Evolutionary conservation across 2,329 filamentous ascomycete species (phyloP).

Genomic region (Mariannaea elegans): DNA sequence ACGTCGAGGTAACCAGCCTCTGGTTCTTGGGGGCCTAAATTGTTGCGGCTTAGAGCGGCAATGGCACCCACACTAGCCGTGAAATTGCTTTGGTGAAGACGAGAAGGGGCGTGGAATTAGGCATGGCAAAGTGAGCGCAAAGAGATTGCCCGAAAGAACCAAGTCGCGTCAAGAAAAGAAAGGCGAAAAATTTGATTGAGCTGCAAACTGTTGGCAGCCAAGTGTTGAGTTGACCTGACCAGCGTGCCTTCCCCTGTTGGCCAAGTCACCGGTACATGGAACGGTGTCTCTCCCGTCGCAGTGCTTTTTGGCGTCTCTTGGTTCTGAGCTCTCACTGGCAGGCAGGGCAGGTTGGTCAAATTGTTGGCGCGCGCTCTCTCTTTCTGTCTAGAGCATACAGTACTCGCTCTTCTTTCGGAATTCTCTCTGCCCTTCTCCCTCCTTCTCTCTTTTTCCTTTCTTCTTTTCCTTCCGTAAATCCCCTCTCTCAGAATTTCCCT

Average conservation of each 20-base stretch:
- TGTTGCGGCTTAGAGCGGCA: conserved; percentile 43
- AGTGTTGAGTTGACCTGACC: conserved; percentile 27
- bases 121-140: conserved; percentile 27
- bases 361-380: conserved; percentile 28
- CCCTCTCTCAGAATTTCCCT: conserved; percentile 29
- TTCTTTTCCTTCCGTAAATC: conserved; percentile 30
- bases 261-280: conserved; percentile 33
- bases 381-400: conserved; percentile 23
- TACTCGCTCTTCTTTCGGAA: conserved; percentile 32
- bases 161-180: conserved; percentile 6
- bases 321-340: conserved; percentile 33
- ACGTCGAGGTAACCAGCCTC: conserved; percentile 17
- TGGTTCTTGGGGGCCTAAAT: conserved; percentile 25
- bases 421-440: conserved; percentile 21
- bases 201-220: conserved; percentile 41
- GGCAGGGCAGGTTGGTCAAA: conserved; percentile 16
- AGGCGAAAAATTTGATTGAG: conserved; percentile 18
- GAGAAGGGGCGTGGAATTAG: conserved; percentile 20
- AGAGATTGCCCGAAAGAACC: conserved; percentile 28
- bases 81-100: conserved; percentile 28
- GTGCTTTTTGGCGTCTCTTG: conserved; percentile 25
- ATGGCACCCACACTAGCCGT: conserved; percentile 38
- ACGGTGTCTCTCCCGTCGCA: conserved; percentile 13
- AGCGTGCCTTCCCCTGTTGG: conserved; percentile 27
- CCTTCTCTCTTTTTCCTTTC: conserved; percentile 34